Base-by-base conservation (phyloP, 306 rosid genomes). In the Glycine latifolia region DNA sequence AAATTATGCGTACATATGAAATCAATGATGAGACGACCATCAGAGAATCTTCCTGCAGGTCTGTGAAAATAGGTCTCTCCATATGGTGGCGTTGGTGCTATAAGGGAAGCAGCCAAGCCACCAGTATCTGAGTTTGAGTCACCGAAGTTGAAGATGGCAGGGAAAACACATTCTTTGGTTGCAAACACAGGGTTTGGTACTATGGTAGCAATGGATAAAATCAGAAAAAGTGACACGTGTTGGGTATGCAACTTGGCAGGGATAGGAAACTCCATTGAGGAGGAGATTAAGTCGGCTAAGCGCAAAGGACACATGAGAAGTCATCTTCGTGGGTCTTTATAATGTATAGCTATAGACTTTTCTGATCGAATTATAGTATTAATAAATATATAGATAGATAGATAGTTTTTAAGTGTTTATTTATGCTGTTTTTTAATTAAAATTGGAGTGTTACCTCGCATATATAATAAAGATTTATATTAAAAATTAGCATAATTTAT, bases 91-190 rank as follows among this genome's bases (percentile, higher is more conserved):
- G 71, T 54, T 46, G 75, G 86, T 61, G 79, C 47, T 0, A 3
- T 0, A 52, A 71, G 17, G 1, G 86, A 44, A 14, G 79, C 85
- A 11, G 88, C 77, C 39, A 66, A 41, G 53, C 88, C 90, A 39
- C 92, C 92, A 0, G 91, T 88, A 6, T 91, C 95, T 0, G 90
- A 85, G 43, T 88, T 88, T 3, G 90, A 89, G 81, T 78, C 90
- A 9, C 91, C 93, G 11, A 89, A 89, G 77, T 87, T 87, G 44
- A 89, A 87, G 48, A 88, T 82, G 33, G 96, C 92, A 0, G 91
- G 88, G 80, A 88, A 88, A 14, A 26, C 15, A 33, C 86, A 89
- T 10, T 31, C 82, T 33, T 77, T 33, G 17, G 35, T 37, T 52
- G 56, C 85, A 73, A 55, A 70, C 1, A 50, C 77, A 1, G 83